Evolutionary conservation across 257 asterid genomes (phyloP), one percentile per base, ranked within the genome.

Genomic region (Gentiana straminea): DNA sequence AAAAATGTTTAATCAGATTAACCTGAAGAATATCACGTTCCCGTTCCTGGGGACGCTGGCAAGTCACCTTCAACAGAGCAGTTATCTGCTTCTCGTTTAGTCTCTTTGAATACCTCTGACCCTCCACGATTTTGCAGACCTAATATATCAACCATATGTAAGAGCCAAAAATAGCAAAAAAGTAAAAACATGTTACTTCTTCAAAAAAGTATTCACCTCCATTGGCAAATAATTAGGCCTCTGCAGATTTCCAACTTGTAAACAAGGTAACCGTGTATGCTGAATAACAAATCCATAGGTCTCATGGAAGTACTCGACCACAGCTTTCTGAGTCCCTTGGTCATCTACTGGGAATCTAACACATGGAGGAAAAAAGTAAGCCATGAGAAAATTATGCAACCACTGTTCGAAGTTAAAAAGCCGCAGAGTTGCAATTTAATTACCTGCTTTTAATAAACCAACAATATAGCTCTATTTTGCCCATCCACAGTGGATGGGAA

Each of bases 91-190:
- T 80, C 77, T 92, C 99, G 68, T 92, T 92, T 57, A 92, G 70
- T 65, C 95, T 80, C 78, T 88, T 92, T 0, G 99, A 85, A 53
- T 92, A 92, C 52, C 99, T 74, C 73, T 92, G 99, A 52, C 99
- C 99, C 64, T 77, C 94, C 0, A 92, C 99, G 50, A 92, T 85
- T 75, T 88, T 92, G 75, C 97, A 88, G 33, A 92, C 99, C 98
- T 91, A 56, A 37, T 68, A 24, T 12, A 65, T 48, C 49, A 15
- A 41, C 58, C 36, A 67, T 33, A 35, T 3, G 5, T 2, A 36
- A 45, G 35, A 7, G 3, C 49, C 13, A 4, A 64, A 57, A 7
- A 33, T 32, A 3, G 33, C 37, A 13, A 33, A 45, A 37, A 46
- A 37, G 32, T 5, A 57, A 35, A 10, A 37, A 4, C n/a, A 5